A percentile compares a stretch with the other conserved stretches of the same genome.
These are phyloP conservation scores for Lentinula lateritia DNA, from an alignment of 768 basidiomycete species.

Conservation along the genomic window DNA sequence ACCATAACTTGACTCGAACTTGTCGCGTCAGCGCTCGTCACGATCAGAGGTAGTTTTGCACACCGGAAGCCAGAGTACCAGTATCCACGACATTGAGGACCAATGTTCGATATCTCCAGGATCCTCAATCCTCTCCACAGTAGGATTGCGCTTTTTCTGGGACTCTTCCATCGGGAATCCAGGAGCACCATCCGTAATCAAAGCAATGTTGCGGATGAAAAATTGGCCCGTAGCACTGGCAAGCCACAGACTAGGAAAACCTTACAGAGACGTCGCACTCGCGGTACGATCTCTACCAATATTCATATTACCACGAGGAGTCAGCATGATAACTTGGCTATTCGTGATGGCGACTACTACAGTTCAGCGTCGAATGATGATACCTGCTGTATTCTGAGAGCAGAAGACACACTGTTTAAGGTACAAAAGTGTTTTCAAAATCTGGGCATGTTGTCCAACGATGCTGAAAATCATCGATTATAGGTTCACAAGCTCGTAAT, in stretches of 20 bases:
- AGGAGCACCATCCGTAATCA: neutral
- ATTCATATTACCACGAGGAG: neutral
- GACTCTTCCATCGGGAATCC: neutral
- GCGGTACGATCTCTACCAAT: neutral
- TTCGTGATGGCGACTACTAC: constrained; percentile 1
- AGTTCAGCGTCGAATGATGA: constrained; percentile 14
- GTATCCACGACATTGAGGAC: neutral
- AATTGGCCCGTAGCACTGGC: neutral
- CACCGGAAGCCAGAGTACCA: neutral
- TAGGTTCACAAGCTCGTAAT: constrained; percentile 43
- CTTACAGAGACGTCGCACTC: neutral
- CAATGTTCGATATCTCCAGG: constrained; percentile 1
- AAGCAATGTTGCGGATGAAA: neutral
- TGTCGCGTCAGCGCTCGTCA: neutral
- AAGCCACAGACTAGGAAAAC: neutral
- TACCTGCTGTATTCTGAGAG: constrained; percentile 56
- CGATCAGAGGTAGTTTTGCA: neutral
- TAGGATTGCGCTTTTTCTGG: neutral
- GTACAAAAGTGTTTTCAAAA: constrained; percentile 26
- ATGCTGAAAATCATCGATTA: neutral
- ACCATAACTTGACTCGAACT: neutral
- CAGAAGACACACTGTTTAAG: constrained; percentile 60
- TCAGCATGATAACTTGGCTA: neutral
- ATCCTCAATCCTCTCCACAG: neutral
- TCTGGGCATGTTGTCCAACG: neutral